Evolutionary conservation across 345 rosid genomes (phyloP), one percentile per base, ranked within the genome.

Genomic region (Sisymbrium irio): DNA sequence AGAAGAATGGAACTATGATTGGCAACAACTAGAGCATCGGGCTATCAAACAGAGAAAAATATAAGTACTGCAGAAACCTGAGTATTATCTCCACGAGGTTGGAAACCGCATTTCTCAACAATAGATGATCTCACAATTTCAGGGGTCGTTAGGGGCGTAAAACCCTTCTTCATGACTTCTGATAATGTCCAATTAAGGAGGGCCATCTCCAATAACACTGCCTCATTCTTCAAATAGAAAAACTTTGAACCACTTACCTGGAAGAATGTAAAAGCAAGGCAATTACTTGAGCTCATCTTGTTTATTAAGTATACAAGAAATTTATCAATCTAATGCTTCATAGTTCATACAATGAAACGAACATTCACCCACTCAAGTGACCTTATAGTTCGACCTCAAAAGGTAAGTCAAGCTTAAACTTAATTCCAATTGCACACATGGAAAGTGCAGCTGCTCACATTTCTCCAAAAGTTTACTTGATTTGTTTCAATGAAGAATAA

Each of bases 231-330:
- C 74, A 94, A 80, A 77, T 91, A 94, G 80, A 85, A 94, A 76
- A 94, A 94, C 78, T 94, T 94, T 33, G 98, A 94, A 41, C 98
- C 97, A 84, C 98, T 91, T 56, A 89, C 97, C 98, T 94, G 82
- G 9, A 60, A 9, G 17, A 57, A 37, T 32, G 60, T 55, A 37
- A 39, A n/a, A 77, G 18, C 17, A 41, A 65, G 66, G 62, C 3
- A 70, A 1, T 37, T 47, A 37, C 40, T 51, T 41, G 2, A 62
- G 14, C 41, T 66, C 41, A 61, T 60, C 45, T 33, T 12, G 20
- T 30, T 60, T 1, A 14, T 36, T 13, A 19, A 41, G 9, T 15
- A 33, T 45, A 62, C 67, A 3, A 1, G 19, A 57, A 45, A 27
- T 7, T 37, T 33, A 22, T 56, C 37, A 30, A 5, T 50, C 15